Conservation (phyloP, 805 yeast species). For the Ascoidea asiatica region DNA sequence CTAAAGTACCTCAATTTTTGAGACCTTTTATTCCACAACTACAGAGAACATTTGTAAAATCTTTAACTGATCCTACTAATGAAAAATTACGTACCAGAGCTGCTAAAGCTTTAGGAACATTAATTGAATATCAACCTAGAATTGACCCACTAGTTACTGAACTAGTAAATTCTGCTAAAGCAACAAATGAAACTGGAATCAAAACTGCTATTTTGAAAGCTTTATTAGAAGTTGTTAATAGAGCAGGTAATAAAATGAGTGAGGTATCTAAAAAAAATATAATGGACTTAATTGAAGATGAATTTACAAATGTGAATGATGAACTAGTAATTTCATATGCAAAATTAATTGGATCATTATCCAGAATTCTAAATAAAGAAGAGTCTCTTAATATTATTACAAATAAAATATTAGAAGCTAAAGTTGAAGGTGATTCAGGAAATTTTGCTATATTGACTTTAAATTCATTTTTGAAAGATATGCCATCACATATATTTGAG, state of each 20-base stretch:
- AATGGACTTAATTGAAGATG: constrained; percentile 62
- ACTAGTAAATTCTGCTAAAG: constrained; percentile 60
- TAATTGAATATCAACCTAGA: constrained; percentile 82
- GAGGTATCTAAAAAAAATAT: constrained; percentile 59
- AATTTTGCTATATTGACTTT: constrained; percentile 58
- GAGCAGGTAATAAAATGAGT: constrained; percentile 67
- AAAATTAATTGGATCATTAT: constrained; percentile 60
- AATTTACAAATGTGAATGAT: constrained; percentile 40
- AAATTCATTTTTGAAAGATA: constrained; percentile 69
- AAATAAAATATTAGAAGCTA: constrained; percentile 40
- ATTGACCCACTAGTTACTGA: constrained; percentile 88
- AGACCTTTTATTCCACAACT: constrained; percentile 95
- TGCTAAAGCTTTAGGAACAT: constrained; percentile 77
- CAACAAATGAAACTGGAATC: constrained; percentile 53
- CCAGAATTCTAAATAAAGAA: constrained; percentile 48
- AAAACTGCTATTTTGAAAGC: constrained; percentile 81
- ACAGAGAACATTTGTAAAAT: constrained; percentile 92
- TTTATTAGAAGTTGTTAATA: constrained; percentile 63
- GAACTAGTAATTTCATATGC: constrained; percentile 67
- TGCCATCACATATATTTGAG: constrained; percentile 50
- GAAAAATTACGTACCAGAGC: constrained; percentile 72
- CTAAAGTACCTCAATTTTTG: constrained; percentile 78
- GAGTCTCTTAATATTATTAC: constrained; percentile 51
- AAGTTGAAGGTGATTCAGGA: constrained; percentile 28
- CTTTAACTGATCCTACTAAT: constrained; percentile 65